Percentiles rank a stretch among this genome's conserved stretches.
phyloP scores from a whole-genome alignment of 73 alveolate species.

The Paramecium sonneborni region DNA sequence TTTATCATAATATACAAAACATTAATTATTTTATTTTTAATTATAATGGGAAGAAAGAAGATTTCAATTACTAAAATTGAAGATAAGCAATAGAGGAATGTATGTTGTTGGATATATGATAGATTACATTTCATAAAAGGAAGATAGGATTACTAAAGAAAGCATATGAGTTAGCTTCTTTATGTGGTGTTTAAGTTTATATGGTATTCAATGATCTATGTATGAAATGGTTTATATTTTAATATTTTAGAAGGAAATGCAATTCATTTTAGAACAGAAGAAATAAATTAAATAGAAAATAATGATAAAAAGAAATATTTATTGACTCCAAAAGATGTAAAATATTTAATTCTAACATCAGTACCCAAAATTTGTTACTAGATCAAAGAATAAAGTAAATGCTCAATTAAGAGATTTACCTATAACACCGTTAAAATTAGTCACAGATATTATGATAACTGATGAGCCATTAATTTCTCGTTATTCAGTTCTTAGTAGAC shows the following conservation, averaged over 20 bases:
- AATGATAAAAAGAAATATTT: slow-evolving; percentile 1
- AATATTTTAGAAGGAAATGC: background rate
- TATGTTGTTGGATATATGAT: background rate
- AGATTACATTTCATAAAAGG: background rate
- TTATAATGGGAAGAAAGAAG: background rate
- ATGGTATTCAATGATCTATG: slow-evolving; percentile 24
- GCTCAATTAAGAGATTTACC: background rate
- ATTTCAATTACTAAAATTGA: background rate
- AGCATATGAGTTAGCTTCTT: background rate
- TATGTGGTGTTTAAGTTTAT: background rate
- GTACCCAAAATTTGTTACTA: slow-evolving; percentile 1
- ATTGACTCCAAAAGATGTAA: slow-evolving; percentile 23
- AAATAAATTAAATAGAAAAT: background rate
- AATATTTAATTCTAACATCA: background rate
- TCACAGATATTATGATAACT: background rate
- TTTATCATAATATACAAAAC: background rate
- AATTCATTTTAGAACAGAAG: slow-evolving; percentile 15
- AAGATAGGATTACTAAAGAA: slow-evolving; percentile 15
- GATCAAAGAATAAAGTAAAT: background rate
- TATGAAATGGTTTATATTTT: background rate
- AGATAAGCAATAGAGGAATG: background rate
- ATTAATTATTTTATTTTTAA: background rate
- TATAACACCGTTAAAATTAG: background rate
- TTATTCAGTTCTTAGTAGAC: background rate
- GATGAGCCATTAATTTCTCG: slow-evolving; percentile 1